Base-by-base conservation (phyloP, 768 basidiomycete genomes). In the Lentinus brumalis region DNA sequence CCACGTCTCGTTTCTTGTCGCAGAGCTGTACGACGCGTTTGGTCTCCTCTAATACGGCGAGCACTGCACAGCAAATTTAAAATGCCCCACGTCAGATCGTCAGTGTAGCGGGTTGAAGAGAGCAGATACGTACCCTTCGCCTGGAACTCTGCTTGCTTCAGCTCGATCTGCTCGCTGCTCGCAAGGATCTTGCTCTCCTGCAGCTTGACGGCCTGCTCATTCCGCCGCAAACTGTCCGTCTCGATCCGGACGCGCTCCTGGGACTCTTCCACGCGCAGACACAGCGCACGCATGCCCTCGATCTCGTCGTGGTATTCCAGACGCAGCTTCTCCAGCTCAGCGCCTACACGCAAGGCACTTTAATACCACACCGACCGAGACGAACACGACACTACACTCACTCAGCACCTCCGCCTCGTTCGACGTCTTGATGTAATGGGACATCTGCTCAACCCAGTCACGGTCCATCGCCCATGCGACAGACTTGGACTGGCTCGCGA, bases 401-500 rank as follows among this genome's bases (percentile, higher is more conserved):
- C 78, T 74, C 8, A 75, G 72, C 59, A 73, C 71, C 45, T 81
- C 79, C 2, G 77, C 75, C 57, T 78, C 74, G 56, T 76, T 76
- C 21, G 78, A 68, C 11, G 74, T 73, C 57, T 75, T 70, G 16
- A 78, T 72, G 58, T 79, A 79, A 61, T 83, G 83, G 39, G 79
- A 77, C 59, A 87, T 77, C 64, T 86, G 85, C 8, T 79, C 79
- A 30, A 80, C 77, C 75, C 85, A 79, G 55, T 86, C 86, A 12
- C 78, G 80, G 60, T 86, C 82, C 73, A 88, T 89, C 29, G 89
- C 88, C 88, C 88, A 91, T 40, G 88, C 87, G 8, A 91, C 88
- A 5, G 83, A 82, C 74, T 91, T 91, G 16, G 79, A 73, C 31
- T 84, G 76, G 61, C 86, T 84, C 38, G 71, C 75, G 64, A 78